A percentile compares a stretch with the other conserved stretches of the same genome.
Conservation (phyloP, 352 stramenopile species). For the Phytophthora citricola region DNA sequence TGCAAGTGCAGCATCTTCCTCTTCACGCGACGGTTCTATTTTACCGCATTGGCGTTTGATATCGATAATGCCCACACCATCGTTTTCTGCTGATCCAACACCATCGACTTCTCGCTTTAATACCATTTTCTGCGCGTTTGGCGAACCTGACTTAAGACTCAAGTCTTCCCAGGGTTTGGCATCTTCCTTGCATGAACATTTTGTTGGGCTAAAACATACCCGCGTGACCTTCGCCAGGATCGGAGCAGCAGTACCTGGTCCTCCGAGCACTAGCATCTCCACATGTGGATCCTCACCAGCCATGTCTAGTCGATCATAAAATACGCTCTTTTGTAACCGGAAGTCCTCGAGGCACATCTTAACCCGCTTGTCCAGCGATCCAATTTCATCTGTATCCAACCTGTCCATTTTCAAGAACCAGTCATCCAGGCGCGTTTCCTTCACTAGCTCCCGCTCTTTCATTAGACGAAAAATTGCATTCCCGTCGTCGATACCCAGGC, state of each 20-base stretch:
- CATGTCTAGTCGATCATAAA: slow-evolving; percentile 58
- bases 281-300: slow-evolving; percentile 69
- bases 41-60: slow-evolving; percentile 78
- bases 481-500: slow-evolving; percentile 78
- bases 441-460: slow-evolving; percentile 45
- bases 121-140: not conserved
- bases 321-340: slow-evolving; percentile 40
- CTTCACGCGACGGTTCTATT: slow-evolving; percentile 30
- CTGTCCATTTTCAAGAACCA: slow-evolving; percentile 68
- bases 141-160: slow-evolving; percentile 32
- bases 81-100: not conserved
- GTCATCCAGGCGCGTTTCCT: slow-evolving; percentile 45
- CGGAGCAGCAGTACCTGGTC: slow-evolving; percentile 9
- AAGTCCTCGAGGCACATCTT: slow-evolving; percentile 52
- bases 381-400: slow-evolving; percentile 66
- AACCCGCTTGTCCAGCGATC: slow-evolving; percentile 60
- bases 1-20: slow-evolving; percentile 25
- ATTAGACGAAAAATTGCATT: slow-evolving; percentile 66
- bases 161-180: slow-evolving; percentile 64
- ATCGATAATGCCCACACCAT: slow-evolving; percentile 62
- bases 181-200: slow-evolving; percentile 60
- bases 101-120: not conserved
- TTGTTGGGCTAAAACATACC: slow-evolving; percentile 47
- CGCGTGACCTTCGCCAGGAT: slow-evolving; percentile 34
- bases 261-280: slow-evolving; percentile 39